These are phyloP conservation scores for Scheffersomyces parashehatae DNA, from an alignment of 1,139 yeast species.

Conservation along the genomic window DNA sequence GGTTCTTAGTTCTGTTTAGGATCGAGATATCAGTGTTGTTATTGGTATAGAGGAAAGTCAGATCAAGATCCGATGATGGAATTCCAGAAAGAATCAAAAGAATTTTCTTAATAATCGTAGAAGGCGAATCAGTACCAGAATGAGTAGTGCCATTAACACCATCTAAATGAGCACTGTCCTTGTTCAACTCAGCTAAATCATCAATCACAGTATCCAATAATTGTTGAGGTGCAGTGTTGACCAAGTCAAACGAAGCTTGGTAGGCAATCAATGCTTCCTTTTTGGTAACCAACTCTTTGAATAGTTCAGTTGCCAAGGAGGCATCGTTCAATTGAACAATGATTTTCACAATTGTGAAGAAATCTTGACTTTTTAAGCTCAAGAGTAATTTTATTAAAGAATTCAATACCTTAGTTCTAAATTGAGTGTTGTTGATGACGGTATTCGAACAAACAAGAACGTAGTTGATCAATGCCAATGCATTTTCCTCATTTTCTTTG, in stretches of 20 bases:
- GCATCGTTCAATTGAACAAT: slow-evolving; percentile 86
- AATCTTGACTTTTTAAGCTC: slow-evolving; percentile 70
- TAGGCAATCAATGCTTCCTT: slow-evolving; percentile 60
- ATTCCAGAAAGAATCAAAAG: slow-evolving; percentile 82
- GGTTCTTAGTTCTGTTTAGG: slow-evolving; percentile 76
- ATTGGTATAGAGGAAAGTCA: slow-evolving; percentile 83
- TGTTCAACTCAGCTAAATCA: slow-evolving; percentile 42
- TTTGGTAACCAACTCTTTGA: slow-evolving; percentile 55
- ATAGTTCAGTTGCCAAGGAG: slow-evolving; percentile 64
- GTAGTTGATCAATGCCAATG: slow-evolving; percentile 64
- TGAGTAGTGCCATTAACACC: slow-evolving; percentile 24
- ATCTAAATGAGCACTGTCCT: slow-evolving; percentile 24
- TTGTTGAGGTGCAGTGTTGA: slow-evolving; percentile 91
- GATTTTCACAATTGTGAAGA: slow-evolving; percentile 75
- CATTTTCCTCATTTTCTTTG: slow-evolving; percentile 40
- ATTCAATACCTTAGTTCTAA: slow-evolving; percentile 65
- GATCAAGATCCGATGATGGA: slow-evolving; percentile 91
- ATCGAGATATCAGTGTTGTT: slow-evolving; percentile 85
- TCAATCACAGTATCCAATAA: slow-evolving; percentile 63
- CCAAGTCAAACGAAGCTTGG: slow-evolving; percentile 95
- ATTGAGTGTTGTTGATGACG: slow-evolving; percentile 56
- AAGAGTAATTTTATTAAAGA: slow-evolving; percentile 63
- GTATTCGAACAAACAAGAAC: slow-evolving; percentile 75
- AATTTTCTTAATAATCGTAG: slow-evolving; percentile 32
- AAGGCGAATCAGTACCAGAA: too few relatives aligned